Percentiles rank a stretch among this genome's conserved stretches.
phyloP scores from a whole-genome alignment of 2,329 filamentous ascomycete genomes.

The Plenodomus lindquistii region DNA sequence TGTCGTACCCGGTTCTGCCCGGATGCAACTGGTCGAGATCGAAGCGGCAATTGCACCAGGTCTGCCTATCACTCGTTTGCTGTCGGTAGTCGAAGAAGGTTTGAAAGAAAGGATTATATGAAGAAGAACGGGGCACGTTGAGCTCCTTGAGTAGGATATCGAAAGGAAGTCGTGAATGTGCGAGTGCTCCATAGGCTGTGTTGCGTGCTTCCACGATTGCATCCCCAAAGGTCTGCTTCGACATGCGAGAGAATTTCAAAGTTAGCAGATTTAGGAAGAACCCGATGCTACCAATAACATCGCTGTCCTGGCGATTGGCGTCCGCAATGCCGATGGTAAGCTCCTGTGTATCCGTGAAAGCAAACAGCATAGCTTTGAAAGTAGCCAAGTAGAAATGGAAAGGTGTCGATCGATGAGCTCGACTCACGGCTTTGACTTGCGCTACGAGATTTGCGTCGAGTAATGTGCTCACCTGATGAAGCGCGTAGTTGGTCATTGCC shows the following conservation, averaged over 20 bases:
- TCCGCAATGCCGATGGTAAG: conserved; percentile 50
- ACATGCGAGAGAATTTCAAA: conserved; percentile 29
- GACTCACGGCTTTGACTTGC: no score
- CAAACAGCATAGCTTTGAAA: conserved; percentile 32
- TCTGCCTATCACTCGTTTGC: neutral
- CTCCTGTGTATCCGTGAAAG: conserved; percentile 21
- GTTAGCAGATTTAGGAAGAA: conserved; percentile 40
- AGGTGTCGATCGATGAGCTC: conserved; percentile 26
- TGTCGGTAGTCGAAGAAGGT: conserved; percentile 38
- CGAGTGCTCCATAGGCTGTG: conserved; percentile 22
- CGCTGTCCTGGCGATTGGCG: conserved; percentile 37
- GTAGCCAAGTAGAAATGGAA: conserved; percentile 56
- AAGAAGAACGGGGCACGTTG: conserved; percentile 20
- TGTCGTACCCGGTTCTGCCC: conserved; percentile 16
- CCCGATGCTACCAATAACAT: conserved; percentile 17
- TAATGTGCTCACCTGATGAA: no score
- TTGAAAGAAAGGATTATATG: conserved; percentile 44
- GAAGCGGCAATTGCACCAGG: conserved; percentile 27
- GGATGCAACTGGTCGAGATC: conserved; percentile 22
- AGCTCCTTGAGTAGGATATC: conserved; percentile 39
- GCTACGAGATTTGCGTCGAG: no score
- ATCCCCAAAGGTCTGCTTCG: conserved; percentile 17
- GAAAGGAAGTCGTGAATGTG: conserved; percentile 37
- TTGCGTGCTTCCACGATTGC: conserved; percentile 13
- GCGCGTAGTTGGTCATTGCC: no score